Percentiles rank a stretch among this genome's conserved stretches.
Evolutionary conservation across 73 alveolate species (phyloP).

Genomic region (Symbiodinium pilosum): DNA sequence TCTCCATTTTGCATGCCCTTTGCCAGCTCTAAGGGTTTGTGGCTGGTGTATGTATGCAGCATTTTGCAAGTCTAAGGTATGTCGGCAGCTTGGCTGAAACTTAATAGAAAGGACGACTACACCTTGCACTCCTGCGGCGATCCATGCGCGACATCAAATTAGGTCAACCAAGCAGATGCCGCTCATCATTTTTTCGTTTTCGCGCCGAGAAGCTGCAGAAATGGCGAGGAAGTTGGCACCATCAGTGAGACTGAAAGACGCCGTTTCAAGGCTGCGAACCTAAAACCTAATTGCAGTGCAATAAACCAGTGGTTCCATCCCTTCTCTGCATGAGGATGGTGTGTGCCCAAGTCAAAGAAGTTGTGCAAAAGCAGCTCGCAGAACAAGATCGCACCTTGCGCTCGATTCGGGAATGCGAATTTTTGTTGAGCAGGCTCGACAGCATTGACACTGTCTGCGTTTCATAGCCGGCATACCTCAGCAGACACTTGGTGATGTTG

Average conservation of each 20-base stretch:
- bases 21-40: too few species aligned
- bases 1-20: not conserved
- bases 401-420: constrained; percentile 63
- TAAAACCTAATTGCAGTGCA: too few species aligned
- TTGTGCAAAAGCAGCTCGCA: constrained; percentile 32
- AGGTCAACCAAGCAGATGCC: constrained; percentile 44
- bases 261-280: too few species aligned
- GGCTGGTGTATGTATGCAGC: not conserved
- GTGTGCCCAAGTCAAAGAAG: constrained; percentile 6
- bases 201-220: constrained; percentile 53
- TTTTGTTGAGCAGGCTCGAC: constrained; percentile 58
- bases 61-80: not conserved
- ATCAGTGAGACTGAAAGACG: too few species aligned
- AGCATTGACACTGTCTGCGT: not conserved
- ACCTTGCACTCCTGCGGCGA: too few species aligned
- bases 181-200: constrained; percentile 55
- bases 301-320: too few species aligned
- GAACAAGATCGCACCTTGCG: constrained; percentile 34
- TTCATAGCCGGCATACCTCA: too few species aligned
- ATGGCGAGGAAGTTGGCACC: constrained; percentile 84
- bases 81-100: not conserved
- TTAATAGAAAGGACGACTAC: too few species aligned
- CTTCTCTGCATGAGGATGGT: too few species aligned
- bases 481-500: too few species aligned
- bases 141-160: not conserved